A percentile compares a stretch with the other conserved stretches of the same genome.
Conservation (phyloP, 2,329 filamentous ascomycete species). For the Aureobasidium sp. region DNA sequence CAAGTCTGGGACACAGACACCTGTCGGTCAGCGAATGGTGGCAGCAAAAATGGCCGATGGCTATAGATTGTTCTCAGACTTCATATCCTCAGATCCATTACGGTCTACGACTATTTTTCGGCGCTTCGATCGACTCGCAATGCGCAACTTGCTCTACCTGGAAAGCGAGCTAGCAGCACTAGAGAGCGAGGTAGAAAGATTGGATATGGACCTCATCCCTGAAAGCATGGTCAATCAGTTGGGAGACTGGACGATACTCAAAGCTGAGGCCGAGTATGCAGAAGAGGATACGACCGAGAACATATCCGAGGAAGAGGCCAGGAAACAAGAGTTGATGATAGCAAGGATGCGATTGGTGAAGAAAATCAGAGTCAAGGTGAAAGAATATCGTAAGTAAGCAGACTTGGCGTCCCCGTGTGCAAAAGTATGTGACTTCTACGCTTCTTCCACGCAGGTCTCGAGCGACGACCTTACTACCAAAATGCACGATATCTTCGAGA, state of each 20-base stretch:
- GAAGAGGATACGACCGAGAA: neutral
- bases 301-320: neutral
- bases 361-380: constrained; percentile 3
- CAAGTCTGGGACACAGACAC: neutral
- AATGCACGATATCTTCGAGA: too few relatives aligned
- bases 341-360: neutral
- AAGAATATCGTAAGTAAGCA: constrained; percentile 8
- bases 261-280: neutral
- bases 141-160: constrained; percentile 9
- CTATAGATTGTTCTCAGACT: constrained; percentile 1
- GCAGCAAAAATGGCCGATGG: neutral
- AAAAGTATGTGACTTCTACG: too few relatives aligned
- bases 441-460: too few relatives aligned
- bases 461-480: too few relatives aligned
- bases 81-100: neutral
- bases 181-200: constrained; percentile 1
- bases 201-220: neutral
- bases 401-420: too few relatives aligned
- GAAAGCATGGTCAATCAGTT: neutral
- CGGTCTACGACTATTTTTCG: constrained; percentile 7
- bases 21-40: neutral
- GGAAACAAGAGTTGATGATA: constrained; percentile 5
- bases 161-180: constrained; percentile 8
- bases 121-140: constrained; percentile 1
- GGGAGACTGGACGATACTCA: neutral